phyloP scores from a whole-genome alignment of 2,329 filamentous ascomycete species.

The Didymella keratinophila region DNA sequence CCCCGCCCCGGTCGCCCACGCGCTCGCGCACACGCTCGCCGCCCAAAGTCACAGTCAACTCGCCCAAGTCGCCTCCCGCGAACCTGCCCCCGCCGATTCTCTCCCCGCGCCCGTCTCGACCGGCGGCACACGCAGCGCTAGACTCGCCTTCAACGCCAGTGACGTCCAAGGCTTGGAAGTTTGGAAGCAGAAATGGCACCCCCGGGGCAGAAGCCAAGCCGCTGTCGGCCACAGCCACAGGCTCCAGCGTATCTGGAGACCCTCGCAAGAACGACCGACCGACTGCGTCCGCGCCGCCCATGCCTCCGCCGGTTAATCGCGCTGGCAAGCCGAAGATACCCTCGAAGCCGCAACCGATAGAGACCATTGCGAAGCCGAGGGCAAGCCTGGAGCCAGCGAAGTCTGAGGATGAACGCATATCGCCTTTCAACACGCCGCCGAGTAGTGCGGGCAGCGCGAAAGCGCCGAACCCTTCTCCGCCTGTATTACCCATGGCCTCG shows the following conservation, averaged over 20 bases:
- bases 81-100: constrained; percentile 37
- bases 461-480: constrained; percentile 31
- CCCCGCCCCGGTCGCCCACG: constrained; percentile 56
- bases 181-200: constrained; percentile 52
- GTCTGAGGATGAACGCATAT: constrained; percentile 61
- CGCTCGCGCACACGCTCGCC: constrained; percentile 61
- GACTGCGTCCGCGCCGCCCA: constrained; percentile 51
- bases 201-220: constrained; percentile 52
- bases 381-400: constrained; percentile 50
- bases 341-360: constrained; percentile 52
- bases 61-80: constrained; percentile 71
- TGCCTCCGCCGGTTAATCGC: constrained; percentile 79
- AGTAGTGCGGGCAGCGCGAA: constrained; percentile 69
- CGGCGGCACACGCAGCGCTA: constrained; percentile 34
- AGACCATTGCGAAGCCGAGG: constrained; percentile 27
- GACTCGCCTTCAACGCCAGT: constrained; percentile 32
- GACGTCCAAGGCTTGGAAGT: constrained; percentile 43
- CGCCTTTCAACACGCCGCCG: constrained; percentile 88
- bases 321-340: constrained; percentile 77
- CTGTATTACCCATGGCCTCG: constrained; percentile 33
- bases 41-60: constrained; percentile 73
- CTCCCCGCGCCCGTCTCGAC: constrained; percentile 46
- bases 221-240: constrained; percentile 28
- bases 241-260: constrained; percentile 31
- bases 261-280: constrained; percentile 44